Base-by-base conservation (phyloP, 148 eudicot species). In the Rhododendron griersonianum region DNA sequence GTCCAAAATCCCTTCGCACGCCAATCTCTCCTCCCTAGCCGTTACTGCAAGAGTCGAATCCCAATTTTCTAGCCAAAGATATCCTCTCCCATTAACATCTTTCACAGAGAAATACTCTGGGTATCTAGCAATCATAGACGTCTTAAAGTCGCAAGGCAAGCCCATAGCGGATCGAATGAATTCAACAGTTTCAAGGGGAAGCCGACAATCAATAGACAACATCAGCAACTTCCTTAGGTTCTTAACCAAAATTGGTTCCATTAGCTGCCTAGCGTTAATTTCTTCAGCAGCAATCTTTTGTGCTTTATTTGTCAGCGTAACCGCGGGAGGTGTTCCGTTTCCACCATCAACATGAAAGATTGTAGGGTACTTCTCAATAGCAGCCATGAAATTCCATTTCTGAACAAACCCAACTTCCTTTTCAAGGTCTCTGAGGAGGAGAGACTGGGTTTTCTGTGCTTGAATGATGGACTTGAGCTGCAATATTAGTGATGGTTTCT, bases 341-440 rank as follows among this genome's bases (percentile, higher is more conserved):
- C 98, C 98, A 77, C 98, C 98, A 85, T 77, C 78, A 7, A 93
- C 99, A 85, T 74, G 91, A 81, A 96, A 96, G 48, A 96, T 92
- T 59, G 94, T 67, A 69, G 98, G 98, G 85, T 96, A 95, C 71
- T 93, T 96, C 80, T 96, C 97, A 85, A 96, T 94, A 45, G 91
- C 89, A 87, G 95, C 93, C 94, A 96, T 96, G 84, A 87, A 92
- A 81, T 94, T 94, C 99, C 99, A 96, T 88, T 96, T 96, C 55
- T 94, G 94, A 50, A 96, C 93, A 83, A 95, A 92, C 39, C 99
- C 99, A 79, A 96, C 99, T 89, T 94, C 95, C 89, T 96, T 96
- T 86, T 96, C 99, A 81, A 96, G 98, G 89, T 96, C 98, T 85
- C 98, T 91, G 23, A 94, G 91, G 28, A 90, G 93, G 37, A 96